These are phyloP conservation scores for Knoxia roxburghii DNA, from an alignment of 257 asterid species.

Conservation along the genomic window DNA sequence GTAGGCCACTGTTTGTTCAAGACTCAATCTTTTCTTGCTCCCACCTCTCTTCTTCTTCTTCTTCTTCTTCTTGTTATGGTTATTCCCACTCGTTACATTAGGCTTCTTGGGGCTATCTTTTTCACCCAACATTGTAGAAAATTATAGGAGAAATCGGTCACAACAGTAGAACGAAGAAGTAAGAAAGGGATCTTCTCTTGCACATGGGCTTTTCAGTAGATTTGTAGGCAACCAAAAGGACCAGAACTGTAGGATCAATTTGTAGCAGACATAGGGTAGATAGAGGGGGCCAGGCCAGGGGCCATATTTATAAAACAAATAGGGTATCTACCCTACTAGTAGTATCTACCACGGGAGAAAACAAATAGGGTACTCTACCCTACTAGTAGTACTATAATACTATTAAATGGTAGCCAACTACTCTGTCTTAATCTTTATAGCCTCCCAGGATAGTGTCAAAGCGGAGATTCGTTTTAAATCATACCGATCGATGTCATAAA, in stretches of 20 bases:
- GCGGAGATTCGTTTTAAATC: no score
- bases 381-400: not conserved
- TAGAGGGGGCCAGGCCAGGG: no score
- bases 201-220: not conserved
- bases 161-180: not conserved
- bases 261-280: not conserved
- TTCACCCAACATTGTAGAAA: constrained; percentile 39
- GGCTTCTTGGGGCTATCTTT: constrained; percentile 48
- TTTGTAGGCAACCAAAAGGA: no score
- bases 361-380: no score
- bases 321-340: no score
- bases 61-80: constrained; percentile 27
- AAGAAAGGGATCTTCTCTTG: not conserved
- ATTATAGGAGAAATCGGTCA: not conserved
- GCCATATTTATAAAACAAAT: not conserved
- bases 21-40: constrained; percentile 73
- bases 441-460: no score
- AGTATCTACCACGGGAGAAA: no score
- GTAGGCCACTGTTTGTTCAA: constrained; percentile 79
- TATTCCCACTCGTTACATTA: constrained; percentile 13
- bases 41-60: constrained; percentile 97
- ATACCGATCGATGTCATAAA: no score
- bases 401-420: not conserved
- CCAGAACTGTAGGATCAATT: not conserved
- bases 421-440: no score